Evolutionary conservation across 225 moss, liverwort and hornwort genomes (phyloP).

Genomic region (Marchantia paleacea): DNA sequence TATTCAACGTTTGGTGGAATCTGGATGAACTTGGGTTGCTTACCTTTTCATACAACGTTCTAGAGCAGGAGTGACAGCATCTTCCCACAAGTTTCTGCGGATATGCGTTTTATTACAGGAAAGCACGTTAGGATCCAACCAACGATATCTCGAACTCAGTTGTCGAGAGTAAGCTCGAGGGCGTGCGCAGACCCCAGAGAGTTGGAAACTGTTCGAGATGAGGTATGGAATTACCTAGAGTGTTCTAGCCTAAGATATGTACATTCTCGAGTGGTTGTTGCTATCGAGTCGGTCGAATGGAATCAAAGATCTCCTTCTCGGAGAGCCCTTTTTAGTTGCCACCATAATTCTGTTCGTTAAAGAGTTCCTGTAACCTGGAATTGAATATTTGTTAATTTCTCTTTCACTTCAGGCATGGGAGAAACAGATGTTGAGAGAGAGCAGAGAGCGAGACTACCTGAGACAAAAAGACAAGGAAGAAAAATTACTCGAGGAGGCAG

Average conservation of each 20-base stretch:
- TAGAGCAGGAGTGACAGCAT: background rate
- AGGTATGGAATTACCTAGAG: conserved; percentile 12
- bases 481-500: conserved; percentile 54
- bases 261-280: no score
- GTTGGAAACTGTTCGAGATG: conserved; percentile 31
- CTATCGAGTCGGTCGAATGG: no score
- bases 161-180: background rate
- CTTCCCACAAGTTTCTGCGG: background rate
- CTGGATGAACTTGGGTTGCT: background rate
- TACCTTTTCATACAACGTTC: background rate
- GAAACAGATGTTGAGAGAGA: conserved; percentile 53
- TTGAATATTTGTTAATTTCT: background rate
- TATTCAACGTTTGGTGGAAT: no score
- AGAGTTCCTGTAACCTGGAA: background rate
- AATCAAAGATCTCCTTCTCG: no score
- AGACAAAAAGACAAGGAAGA: conserved; percentile 52
- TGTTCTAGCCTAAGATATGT: background rate
- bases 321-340: background rate
- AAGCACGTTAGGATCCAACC: background rate
- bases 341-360: background rate
- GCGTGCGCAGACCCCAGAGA: conserved; percentile 26
- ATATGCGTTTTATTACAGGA: conserved; percentile 1
- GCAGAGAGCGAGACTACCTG: conserved; percentile 40
- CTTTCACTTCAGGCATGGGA: conserved; percentile 65
- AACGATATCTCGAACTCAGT: background rate